Percentiles rank a stretch among this genome's conserved stretches.
phyloP scores from a whole-genome alignment of 2,329 filamentous ascomycete genomes.

The Trichoderma koningiopsis region DNA sequence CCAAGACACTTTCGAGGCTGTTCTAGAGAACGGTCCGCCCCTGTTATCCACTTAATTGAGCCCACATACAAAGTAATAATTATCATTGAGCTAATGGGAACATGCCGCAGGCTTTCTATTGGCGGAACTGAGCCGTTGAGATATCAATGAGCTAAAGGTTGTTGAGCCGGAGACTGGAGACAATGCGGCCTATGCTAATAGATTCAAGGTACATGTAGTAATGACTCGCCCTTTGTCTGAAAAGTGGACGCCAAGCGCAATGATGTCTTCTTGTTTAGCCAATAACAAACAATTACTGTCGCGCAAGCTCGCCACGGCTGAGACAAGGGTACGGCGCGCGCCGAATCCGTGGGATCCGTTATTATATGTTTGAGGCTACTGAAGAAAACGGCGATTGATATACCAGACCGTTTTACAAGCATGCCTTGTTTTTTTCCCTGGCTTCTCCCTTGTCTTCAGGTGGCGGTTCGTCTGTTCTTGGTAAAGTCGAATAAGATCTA shows the following conservation, averaged over 20 bases:
- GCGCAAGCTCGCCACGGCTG: neutral
- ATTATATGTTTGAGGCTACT: neutral
- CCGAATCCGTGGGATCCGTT: neutral
- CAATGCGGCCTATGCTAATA: too few species aligned
- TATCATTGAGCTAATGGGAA: neutral
- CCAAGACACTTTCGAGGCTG: conserved; percentile 1
- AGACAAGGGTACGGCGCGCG: conserved; percentile 20
- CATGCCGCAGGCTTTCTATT: neutral
- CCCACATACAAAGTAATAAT: neutral
- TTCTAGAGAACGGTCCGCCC: conserved; percentile 8
- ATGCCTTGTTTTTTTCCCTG: neutral
- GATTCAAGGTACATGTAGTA: too few species aligned
- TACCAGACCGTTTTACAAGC: neutral
- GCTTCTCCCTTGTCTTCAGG: neutral
- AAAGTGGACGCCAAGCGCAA: neutral
- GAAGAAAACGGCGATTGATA: neutral
- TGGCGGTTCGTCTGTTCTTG: neutral
- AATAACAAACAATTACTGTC: neutral
- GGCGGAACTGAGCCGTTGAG: neutral
- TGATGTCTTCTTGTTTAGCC: neutral
- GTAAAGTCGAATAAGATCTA: neutral
- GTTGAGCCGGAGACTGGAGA: neutral
- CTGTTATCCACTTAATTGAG: conserved; percentile 5
- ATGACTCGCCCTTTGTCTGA: neutral
- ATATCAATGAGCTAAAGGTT: neutral